Conservation (phyloP, 2,329 filamentous ascomycete genomes). For the Neocatenulostroma microsporum region DNA sequence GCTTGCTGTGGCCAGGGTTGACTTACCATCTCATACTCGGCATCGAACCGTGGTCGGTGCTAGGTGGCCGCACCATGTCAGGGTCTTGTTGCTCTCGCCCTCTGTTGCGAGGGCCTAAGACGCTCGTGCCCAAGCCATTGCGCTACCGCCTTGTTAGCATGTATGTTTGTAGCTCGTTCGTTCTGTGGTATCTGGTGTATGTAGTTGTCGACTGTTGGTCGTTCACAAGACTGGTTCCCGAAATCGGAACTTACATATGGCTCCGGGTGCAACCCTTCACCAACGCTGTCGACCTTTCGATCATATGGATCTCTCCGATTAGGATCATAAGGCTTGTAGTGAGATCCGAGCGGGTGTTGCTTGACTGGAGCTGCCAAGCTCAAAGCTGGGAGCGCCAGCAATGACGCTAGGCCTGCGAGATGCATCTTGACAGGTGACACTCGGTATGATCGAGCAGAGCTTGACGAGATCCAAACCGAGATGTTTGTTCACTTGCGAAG, state of each 20-base stretch:
- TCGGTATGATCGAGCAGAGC: too few species aligned
- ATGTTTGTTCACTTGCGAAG: not conserved
- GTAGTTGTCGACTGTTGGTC: not conserved
- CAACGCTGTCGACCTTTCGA: conserved; percentile 53
- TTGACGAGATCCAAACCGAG: not conserved
- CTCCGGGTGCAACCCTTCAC: conserved; percentile 54
- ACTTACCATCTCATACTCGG: conserved; percentile 60
- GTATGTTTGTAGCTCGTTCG: too few species aligned
- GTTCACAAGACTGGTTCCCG: not conserved
- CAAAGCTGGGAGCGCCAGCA: conserved; percentile 11
- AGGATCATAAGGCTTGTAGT: conserved; percentile 50
- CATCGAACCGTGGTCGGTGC: conserved; percentile 63
- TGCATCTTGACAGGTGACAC: conserved; percentile 3
- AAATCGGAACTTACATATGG: conserved; percentile 36
- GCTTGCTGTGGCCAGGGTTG: not conserved
- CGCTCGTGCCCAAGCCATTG: conserved; percentile 49
- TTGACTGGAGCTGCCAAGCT: conserved; percentile 18
- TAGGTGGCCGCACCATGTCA: conserved; percentile 63
- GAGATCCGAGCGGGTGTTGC: conserved; percentile 8
- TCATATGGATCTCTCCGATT: conserved; percentile 56
- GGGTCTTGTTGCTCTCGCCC: conserved; percentile 62
- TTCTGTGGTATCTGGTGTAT: too few species aligned
- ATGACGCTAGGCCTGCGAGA: conserved; percentile 2
- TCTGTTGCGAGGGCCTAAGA: conserved; percentile 62
- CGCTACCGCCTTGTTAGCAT: conserved; percentile 12